phyloP scores from a whole-genome alignment of 2,329 filamentous ascomycete species.

The Alternaria incomplexa region DNA sequence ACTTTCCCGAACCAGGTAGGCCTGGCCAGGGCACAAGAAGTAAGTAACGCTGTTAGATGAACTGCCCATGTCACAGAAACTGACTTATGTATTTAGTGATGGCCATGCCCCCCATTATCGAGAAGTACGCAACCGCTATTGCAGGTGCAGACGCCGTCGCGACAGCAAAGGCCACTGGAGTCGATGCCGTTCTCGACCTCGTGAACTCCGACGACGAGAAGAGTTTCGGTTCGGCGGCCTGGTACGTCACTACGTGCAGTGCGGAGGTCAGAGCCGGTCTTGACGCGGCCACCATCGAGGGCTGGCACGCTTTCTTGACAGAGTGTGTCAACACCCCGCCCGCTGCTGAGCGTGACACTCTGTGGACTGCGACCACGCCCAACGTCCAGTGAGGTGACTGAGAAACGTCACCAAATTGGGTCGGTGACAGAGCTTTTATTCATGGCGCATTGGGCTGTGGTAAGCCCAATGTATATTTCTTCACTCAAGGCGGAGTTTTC shows the following conservation, averaged over 20 bases:
- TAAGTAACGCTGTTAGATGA: neutral
- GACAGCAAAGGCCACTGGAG: slow-evolving; percentile 38
- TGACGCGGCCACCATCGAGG: slow-evolving; percentile 54
- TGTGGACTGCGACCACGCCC: slow-evolving; percentile 57
- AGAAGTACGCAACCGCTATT: slow-evolving; percentile 61
- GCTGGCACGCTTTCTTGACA: slow-evolving; percentile 61
- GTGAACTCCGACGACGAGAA: slow-evolving; percentile 55
- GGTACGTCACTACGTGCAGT: slow-evolving; percentile 65
- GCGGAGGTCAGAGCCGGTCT: slow-evolving; percentile 53
- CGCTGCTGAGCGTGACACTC: slow-evolving; percentile 54
- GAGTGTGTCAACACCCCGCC: slow-evolving; percentile 60
- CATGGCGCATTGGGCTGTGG: neutral
- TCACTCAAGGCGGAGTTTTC: neutral
- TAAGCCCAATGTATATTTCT: neutral
- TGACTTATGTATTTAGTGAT: slow-evolving; percentile 53
- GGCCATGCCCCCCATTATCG: slow-evolving; percentile 64
- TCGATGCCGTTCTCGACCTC: slow-evolving; percentile 56
- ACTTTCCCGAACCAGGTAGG: slow-evolving; percentile 52
- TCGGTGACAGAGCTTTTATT: neutral
- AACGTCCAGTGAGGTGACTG: slow-evolving; percentile 13
- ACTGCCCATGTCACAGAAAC: neutral
- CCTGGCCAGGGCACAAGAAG: slow-evolving; percentile 71
- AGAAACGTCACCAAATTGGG: slow-evolving; percentile 8
- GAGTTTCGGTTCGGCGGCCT: slow-evolving; percentile 65
- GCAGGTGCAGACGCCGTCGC: slow-evolving; percentile 41